These are phyloP conservation scores for Panicum hallii DNA, from an alignment of 202 grass and related monocot genomes.

Conservation along the genomic window DNA sequence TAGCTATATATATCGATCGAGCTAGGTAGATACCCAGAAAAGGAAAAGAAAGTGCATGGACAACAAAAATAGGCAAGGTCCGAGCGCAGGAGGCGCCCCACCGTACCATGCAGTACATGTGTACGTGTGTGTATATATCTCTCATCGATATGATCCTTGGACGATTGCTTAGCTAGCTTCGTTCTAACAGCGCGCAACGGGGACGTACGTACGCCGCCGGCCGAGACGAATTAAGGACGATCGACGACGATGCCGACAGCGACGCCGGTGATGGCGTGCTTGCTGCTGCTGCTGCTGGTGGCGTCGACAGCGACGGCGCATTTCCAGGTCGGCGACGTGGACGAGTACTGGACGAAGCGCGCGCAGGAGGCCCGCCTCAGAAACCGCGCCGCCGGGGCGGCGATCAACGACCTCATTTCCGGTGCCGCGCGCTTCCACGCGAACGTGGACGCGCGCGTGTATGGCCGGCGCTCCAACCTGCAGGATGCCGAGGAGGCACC, in stretches of 20 bases:
- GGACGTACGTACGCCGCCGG: no score
- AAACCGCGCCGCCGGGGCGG: background rate
- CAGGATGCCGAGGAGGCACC: background rate
- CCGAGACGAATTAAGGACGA: background rate
- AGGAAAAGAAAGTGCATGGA: no score
- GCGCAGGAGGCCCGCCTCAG: conserved; percentile 5
- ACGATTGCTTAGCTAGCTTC: background rate
- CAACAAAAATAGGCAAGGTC: background rate
- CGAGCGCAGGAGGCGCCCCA: background rate
- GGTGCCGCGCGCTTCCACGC: conserved; percentile 16
- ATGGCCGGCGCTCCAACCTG: conserved; percentile 11
- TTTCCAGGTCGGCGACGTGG: conserved; percentile 30
- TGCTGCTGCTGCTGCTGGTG: background rate
- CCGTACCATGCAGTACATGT: background rate
- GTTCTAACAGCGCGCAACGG: background rate
- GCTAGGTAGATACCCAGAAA: no score
- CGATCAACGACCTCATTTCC: background rate
- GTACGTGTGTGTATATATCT: no score
- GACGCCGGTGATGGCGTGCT: background rate
- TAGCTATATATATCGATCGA: no score
- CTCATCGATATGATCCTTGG: background rate
- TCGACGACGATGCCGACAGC: background rate
- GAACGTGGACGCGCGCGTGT: background rate
- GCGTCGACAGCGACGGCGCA: background rate
- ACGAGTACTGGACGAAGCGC: conserved; percentile 37